A percentile compares a stretch with the other conserved stretches of the same genome.
These are phyloP conservation scores for Plenodomus tracheiphilus DNA, from an alignment of 2,329 filamentous ascomycete genomes.

Conservation along the genomic window DNA sequence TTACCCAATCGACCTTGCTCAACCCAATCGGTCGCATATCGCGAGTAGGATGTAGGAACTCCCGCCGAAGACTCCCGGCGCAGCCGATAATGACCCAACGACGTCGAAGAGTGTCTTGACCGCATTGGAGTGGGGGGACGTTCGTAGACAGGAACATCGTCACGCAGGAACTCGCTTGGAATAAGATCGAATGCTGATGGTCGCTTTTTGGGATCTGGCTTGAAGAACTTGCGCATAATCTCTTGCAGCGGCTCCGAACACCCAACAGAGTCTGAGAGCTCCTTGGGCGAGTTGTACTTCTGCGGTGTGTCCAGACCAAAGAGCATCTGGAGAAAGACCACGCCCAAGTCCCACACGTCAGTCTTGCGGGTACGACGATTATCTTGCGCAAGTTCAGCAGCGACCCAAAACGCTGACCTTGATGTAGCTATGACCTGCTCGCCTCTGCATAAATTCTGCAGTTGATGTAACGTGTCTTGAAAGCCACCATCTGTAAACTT, in stretches of 20 bases:
- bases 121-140: constrained; percentile 37
- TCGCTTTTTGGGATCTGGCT: constrained; percentile 78
- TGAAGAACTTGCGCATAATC: constrained; percentile 82
- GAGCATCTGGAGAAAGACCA: constrained; percentile 91
- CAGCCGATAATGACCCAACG: constrained; percentile 34
- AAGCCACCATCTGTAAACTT: constrained; percentile 77
- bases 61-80: constrained; percentile 43
- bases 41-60: constrained; percentile 57
- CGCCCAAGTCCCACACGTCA: constrained; percentile 93
- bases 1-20: constrained; percentile 88
- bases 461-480: constrained; percentile 67
- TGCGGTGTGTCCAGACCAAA: constrained; percentile 78
- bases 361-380: constrained; percentile 68
- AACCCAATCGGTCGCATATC: constrained; percentile 87
- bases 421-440: constrained; percentile 60
- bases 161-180: constrained; percentile 60
- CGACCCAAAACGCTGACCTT: constrained; percentile 79
- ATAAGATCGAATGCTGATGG: constrained; percentile 77
- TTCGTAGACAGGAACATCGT: constrained; percentile 51
- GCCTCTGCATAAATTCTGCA: constrained; percentile 59
- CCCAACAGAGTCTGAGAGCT: constrained; percentile 70
- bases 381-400: constrained; percentile 73
- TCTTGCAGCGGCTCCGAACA: constrained; percentile 78
- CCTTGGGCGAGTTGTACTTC: constrained; percentile 77
- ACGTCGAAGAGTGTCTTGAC: constrained; percentile 44